Evolutionary conservation across 768 basidiomycete species (phyloP), one percentile per base, ranked within the genome.

Genomic region (Lactarius tabidus): DNA sequence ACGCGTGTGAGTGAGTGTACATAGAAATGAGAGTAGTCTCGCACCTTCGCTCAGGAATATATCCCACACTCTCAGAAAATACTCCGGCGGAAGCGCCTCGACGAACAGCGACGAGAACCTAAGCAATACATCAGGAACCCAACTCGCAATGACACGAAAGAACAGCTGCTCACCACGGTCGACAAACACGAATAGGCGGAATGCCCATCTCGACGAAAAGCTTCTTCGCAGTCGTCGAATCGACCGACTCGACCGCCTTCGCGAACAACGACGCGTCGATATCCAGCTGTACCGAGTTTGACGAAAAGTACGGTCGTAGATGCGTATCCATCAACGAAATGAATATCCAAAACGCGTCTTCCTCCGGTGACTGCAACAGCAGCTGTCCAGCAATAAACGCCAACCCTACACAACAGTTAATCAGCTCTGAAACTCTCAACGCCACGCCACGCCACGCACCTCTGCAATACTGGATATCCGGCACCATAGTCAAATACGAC

Each of bases 321-420:
- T 92, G 86, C 1, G 84, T 82, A 69, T 93, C 90, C 91, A 94
- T 94, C 68, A 93, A 77, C 3, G 90, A 91, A 1, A 90, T 81
- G 72, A 93, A 93, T 23, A 90, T 93, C 91, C 91, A 94, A 74
- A 94, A 94, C 0, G 90, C 91, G 68, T 94, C 92, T 72, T 94
- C 92, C 67, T 94, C 91, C 0, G 91, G 92, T 0, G 90, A 84
- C 55, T 89, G 85, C 10, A 88, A 75, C 0, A 93, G 75, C 54
- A 93, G 76, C 67, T 91, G 86, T 2, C 89, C 89, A 26, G 86
- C 83, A 59, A 93, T 86, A 14, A 83, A 78, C 8, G 87, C 84
- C 43, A 93, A 75, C 5, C 88, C 91, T 91, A 62, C 2, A 56
- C 31, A 31, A 23, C 69, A n/a, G n/a, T n/a, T n/a, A n/a, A 39